Evolutionary conservation across 2,329 filamentous ascomycete species (phyloP).

Genomic region (Akanthomyces uredinophilus): DNA sequence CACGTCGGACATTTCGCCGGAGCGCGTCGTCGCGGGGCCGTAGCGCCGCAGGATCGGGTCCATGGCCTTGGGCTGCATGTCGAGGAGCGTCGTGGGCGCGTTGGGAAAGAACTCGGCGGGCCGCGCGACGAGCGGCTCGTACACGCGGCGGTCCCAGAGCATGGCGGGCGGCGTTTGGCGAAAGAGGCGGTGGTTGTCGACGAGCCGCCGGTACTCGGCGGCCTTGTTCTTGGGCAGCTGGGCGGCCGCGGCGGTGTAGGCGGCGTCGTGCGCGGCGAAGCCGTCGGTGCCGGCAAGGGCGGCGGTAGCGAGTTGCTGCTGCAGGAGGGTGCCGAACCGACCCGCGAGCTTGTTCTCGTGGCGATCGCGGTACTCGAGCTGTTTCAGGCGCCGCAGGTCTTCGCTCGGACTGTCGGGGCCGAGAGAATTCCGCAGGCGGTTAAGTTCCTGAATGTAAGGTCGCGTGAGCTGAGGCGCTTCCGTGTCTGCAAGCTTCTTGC

Average conservation of each 20-base stretch:
- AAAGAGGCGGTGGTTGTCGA: slow-evolving; percentile 52
- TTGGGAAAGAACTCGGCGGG: slow-evolving; percentile 63
- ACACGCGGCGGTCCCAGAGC: slow-evolving; percentile 63
- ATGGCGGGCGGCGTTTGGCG: slow-evolving; percentile 44
- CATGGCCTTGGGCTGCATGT: slow-evolving; percentile 57
- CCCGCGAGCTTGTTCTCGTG: slow-evolving; percentile 19
- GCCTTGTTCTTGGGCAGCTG: slow-evolving; percentile 28
- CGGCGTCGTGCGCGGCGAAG: slow-evolving; percentile 26
- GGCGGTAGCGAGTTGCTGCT: slow-evolving; percentile 26
- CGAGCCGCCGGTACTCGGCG: slow-evolving; percentile 34
- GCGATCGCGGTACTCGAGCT: slow-evolving; percentile 26
- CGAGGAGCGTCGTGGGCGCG: slow-evolving; percentile 53
- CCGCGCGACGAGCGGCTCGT: slow-evolving; percentile 61
- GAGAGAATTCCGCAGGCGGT: slow-evolving; percentile 26
- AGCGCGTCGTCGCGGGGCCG: slow-evolving; percentile 34
- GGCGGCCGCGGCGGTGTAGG: slow-evolving; percentile 32
- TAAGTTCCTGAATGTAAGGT: slow-evolving; percentile 37
- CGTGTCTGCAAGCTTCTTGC: slow-evolving; percentile 26
- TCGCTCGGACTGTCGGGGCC: not conserved
- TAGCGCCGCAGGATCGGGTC: slow-evolving; percentile 43
- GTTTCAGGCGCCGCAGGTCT: slow-evolving; percentile 20
- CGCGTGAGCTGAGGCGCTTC: slow-evolving; percentile 30
- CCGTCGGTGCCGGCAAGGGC: slow-evolving; percentile 18
- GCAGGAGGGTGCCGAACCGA: slow-evolving; percentile 29
- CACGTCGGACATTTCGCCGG: slow-evolving; percentile 49